phyloP scores from a whole-genome alignment of 208 protist species.

The Wallacemonas sp. region DNA sequence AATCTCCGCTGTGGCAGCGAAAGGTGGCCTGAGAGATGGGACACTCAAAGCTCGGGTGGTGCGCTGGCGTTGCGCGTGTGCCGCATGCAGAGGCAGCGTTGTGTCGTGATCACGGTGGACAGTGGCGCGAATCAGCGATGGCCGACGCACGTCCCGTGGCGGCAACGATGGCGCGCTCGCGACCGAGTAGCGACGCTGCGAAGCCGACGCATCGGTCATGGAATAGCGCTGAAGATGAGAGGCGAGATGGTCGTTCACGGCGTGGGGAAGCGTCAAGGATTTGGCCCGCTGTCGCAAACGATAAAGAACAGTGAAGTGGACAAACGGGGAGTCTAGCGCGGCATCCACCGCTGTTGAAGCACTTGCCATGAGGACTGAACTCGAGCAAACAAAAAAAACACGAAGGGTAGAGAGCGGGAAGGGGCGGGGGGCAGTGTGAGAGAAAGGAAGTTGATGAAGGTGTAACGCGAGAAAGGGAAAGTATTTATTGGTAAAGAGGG shows the following conservation, averaged over 20 bases:
- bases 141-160: neutral
- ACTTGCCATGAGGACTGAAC: no score
- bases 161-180: no score
- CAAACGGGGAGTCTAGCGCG: conserved; percentile 13
- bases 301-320: conserved; percentile 40
- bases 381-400: no score
- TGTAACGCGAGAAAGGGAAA: no score
- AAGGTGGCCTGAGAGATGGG: neutral
- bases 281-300: conserved; percentile 22
- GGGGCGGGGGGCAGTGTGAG: no score
- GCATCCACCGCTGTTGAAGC: no score
- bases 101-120: conserved; percentile 3
- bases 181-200: no score
- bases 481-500: no score
- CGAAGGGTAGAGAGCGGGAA: no score
- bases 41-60: neutral
- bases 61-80: neutral
- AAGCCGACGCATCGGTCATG: no score
- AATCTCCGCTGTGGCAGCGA: neutral
- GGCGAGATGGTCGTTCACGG: neutral
- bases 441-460: no score
- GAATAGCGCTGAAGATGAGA: no score
- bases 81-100: neutral
- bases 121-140: neutral
- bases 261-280: neutral